Percentiles rank a stretch among this genome's conserved stretches.
These are phyloP conservation scores for Podaxis mareebaensis DNA, from an alignment of 768 basidiomycete species.

Conservation along the genomic window DNA sequence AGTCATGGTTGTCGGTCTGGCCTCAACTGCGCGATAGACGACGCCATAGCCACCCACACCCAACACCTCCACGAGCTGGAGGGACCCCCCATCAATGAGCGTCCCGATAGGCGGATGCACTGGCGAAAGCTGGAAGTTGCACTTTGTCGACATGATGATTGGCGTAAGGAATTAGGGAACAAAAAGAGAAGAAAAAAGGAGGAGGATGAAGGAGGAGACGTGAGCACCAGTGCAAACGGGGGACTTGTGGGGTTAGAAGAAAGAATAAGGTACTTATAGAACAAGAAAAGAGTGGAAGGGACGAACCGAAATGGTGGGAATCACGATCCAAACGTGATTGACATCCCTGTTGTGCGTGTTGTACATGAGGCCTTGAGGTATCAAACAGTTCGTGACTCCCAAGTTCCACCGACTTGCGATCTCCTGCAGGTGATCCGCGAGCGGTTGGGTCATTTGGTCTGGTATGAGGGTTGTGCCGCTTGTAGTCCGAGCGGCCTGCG, in stretches of 20 bases:
- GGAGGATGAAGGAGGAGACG: constrained; percentile 23
- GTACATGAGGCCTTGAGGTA: constrained; percentile 72
- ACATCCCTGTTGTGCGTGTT: constrained; percentile 58
- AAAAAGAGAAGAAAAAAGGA: constrained; percentile 24
- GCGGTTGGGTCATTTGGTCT: constrained; percentile 16
- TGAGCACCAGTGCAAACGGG: constrained; percentile 49
- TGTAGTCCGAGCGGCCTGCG: neutral
- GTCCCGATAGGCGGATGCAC: constrained; percentile 69
- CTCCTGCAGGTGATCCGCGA: constrained; percentile 41
- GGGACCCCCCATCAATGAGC: constrained; percentile 81
- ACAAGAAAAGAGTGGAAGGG: constrained; percentile 18
- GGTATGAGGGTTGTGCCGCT: constrained; percentile 13
- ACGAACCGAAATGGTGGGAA: constrained; percentile 22
- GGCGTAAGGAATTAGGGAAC: constrained; percentile 19
- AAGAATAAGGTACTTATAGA: constrained; percentile 18
- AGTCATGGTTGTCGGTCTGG: constrained; percentile 40
- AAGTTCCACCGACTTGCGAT: constrained; percentile 36
- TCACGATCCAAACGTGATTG: constrained; percentile 38
- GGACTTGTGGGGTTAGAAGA: constrained; percentile 40
- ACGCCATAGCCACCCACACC: constrained; percentile 96
- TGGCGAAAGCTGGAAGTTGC: constrained; percentile 40
- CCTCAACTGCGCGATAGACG: constrained; percentile 88
- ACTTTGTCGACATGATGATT: constrained; percentile 37
- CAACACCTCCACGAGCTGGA: constrained; percentile 87
- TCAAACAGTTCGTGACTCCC: constrained; percentile 26